Evolutionary conservation across 768 basidiomycete species (phyloP), one percentile per base, ranked within the genome.

Genomic region (Chalciporus pseudorubinellus): DNA sequence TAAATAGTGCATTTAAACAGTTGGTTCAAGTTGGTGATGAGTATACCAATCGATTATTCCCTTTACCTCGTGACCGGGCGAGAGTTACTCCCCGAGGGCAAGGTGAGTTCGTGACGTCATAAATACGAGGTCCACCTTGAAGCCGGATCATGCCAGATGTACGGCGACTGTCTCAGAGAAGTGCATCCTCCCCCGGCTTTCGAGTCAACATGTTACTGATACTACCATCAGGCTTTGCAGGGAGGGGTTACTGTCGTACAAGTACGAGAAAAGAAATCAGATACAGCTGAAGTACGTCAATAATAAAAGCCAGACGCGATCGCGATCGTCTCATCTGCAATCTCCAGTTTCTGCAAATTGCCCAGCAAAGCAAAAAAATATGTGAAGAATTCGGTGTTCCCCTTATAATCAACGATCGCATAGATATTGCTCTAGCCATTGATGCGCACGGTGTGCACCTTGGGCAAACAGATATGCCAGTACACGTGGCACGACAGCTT

Each of bases 241-340:
- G 94, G 94, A 10, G 94, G 93, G 3, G 92, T 95, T 1, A 93
- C 92, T 1, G 63, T 95, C 42, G 91, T 97, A 5, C 95, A 97
- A 69, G 76, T 95, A 16, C 79, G 93, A 33, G 95, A 98, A 69
- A 98, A 98, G 68, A 69, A 80, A 11, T 70, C 78, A 0, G 92
- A 94, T 54, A 95, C 92, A 0, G 78, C 78, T 20, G 89, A 93
- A 70, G 92, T 88, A 43, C 60, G 81, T 67, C 7, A 13, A 9
- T 33, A 21, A n/a, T 9, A 31, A 31, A 6, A 31, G 12, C 10
- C 29, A 31, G 13, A 31, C 12, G 29, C 29, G 26, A 31, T 13
- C 29, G 29, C 29, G 13, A 31, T 13, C 3, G 29, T 31, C 29
- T 31, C 29, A 31, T 31, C 7, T 31, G 26, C 6, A 31, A 13